phyloP scores from a whole-genome alignment of 352 stramenopile species.

The Globisporangium barbulae region DNA sequence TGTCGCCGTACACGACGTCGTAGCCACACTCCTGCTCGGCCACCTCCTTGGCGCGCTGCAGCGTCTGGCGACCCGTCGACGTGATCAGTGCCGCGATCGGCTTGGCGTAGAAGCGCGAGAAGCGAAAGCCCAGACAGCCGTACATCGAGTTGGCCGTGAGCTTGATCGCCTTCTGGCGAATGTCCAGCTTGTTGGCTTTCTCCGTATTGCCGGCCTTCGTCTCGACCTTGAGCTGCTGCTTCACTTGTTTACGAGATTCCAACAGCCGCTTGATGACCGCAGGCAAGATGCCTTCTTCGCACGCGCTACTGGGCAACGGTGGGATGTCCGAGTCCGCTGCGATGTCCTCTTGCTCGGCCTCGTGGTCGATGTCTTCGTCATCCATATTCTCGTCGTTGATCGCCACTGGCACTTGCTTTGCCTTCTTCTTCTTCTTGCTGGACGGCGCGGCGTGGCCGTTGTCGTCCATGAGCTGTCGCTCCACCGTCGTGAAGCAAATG shows the following conservation, averaged over 20 bases:
- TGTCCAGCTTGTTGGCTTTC: slow-evolving; percentile 92
- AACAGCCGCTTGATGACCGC: slow-evolving; percentile 97
- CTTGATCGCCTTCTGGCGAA: slow-evolving; percentile 99
- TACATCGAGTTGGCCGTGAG: slow-evolving; percentile 99
- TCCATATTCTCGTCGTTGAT: slow-evolving; percentile 75
- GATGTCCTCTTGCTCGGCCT: slow-evolving; percentile 53
- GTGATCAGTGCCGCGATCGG: slow-evolving; percentile 99
- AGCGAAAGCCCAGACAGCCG: slow-evolving; percentile 98
- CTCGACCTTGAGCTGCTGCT: slow-evolving; percentile 96
- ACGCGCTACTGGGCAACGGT: slow-evolving; percentile 65
- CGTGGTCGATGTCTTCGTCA: slow-evolving; percentile 76
- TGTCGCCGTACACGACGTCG: slow-evolving; percentile 99
- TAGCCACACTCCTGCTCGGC: slow-evolving; percentile 96
- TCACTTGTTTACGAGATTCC: slow-evolving; percentile 96
- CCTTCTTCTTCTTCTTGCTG: slow-evolving; percentile 49
- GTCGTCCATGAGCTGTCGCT: slow-evolving; percentile 76
- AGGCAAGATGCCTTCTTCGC: slow-evolving; percentile 92
- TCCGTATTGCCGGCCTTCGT: slow-evolving; percentile 85
- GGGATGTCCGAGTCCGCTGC: slow-evolving; percentile 85
- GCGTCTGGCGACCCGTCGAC: slow-evolving; percentile 96
- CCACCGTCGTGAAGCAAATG: slow-evolving; percentile 99
- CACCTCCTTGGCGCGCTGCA: slow-evolving; percentile 98
- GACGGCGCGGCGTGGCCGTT: slow-evolving; percentile 22
- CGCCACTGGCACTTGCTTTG: slow-evolving; percentile 41
- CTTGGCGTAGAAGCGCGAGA: slow-evolving; percentile 98